These are phyloP conservation scores for Pestalotiopsis sp. DNA, from an alignment of 2,329 filamentous ascomycete species.

Conservation along the genomic window DNA sequence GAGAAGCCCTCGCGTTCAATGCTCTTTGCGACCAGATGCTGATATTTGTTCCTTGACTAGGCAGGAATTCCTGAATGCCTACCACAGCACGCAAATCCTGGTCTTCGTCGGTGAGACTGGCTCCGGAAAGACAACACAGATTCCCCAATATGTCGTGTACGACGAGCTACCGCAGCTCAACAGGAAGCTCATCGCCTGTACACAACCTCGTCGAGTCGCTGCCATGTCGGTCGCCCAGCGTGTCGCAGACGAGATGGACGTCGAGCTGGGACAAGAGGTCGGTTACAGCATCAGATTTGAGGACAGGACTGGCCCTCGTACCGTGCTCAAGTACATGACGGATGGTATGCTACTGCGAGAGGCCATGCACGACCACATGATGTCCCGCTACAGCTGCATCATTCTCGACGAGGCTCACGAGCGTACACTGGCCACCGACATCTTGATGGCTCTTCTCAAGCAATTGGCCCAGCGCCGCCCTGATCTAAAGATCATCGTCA, in stretches of 20 bases:
- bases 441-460: constrained; percentile 95
- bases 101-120: constrained; percentile 99
- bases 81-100: constrained; percentile 92
- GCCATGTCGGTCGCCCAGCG: constrained; percentile 98
- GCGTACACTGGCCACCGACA: constrained; percentile 93
- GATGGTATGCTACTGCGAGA: constrained; percentile 98
- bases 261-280: constrained; percentile 88
- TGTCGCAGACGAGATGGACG: constrained; percentile 96
- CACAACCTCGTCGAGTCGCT: constrained; percentile 94
- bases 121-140: constrained; percentile 99
- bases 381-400: constrained; percentile 93
- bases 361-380: constrained; percentile 92
- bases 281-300: constrained; percentile 99
- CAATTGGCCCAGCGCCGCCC: constrained; percentile 79
- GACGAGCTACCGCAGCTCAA: constrained; percentile 89
- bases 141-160: constrained; percentile 96
- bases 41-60: constrained; percentile 5
- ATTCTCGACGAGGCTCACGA: constrained; percentile 99
- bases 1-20: not conserved
- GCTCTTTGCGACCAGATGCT: constrained; percentile 1
- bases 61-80: constrained; percentile 88
- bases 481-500: constrained; percentile 98
- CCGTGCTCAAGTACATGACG: constrained; percentile 98
- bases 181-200: constrained; percentile 93
- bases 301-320: constrained; percentile 86